Base-by-base conservation (phyloP, 2,329 filamentous ascomycete genomes). In the Neoarthrinium moseri region DNA sequence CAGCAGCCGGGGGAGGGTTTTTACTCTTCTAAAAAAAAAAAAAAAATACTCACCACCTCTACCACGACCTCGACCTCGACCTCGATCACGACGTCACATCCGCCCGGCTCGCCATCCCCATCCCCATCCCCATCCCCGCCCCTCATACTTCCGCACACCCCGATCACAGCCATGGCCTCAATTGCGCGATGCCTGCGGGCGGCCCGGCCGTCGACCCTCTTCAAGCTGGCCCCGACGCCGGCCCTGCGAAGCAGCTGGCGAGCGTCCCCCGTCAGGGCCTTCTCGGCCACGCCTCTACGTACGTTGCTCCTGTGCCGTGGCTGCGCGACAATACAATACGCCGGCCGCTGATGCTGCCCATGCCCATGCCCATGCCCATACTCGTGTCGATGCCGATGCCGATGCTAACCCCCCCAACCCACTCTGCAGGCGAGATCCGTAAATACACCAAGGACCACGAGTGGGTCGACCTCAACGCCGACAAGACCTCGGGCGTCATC, bases 391-490 rank as follows among this genome's bases (percentile, higher is more conserved):
- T 35, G 32, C 32, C 8, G 32, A 7, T 35, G 36, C 27, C 6
- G 5, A 18, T 7, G 35, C 20, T 35, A 15, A 45, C 34, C 24
- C 29, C 17, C 11, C 33, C 6, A 7, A 36, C 15, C 18, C 13
- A 33, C 45, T 21, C 36, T 13, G 22, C 52, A 88, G 84, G 71
- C 60, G 73, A 77, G 45, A 73, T 80, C 54, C 92, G 94, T 73
- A 89, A 86, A 68, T 99, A 95, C 78, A 96, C 94, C 55, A 87
- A 91, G 68, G 92, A 96, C 65, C 94, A 99, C 77, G 94, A 99
- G 76, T 99, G 94, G 94, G 84, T 99, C 66, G 91, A 96, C 70
- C 74, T 96, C 50, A 86, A 84, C 46, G 83, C 82, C 42, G 88
- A 95, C 71, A 84, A 86, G 66, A 92, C 88, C 70, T 86, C 85